These are phyloP conservation scores for Neofusicoccum sp. DNA, from an alignment of 2,329 filamentous ascomycete genomes.

Conservation along the genomic window DNA sequence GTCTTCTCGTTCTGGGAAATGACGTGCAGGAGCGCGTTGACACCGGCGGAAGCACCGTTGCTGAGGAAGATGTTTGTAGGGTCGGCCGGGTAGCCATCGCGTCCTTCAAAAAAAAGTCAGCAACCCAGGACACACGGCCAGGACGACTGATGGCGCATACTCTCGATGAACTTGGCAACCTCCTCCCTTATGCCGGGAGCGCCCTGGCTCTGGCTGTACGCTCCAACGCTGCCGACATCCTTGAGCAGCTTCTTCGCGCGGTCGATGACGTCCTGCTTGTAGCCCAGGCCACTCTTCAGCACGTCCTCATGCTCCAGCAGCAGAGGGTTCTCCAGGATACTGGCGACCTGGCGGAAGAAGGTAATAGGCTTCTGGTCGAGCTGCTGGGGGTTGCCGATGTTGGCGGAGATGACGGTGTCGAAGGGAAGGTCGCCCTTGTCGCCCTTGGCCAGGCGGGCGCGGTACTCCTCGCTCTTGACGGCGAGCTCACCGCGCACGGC, in stretches of 20 bases:
- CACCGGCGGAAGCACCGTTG: slow-evolving; percentile 87
- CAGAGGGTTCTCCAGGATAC: slow-evolving; percentile 85
- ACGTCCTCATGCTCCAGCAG: slow-evolving; percentile 82
- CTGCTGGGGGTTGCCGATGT: slow-evolving; percentile 99
- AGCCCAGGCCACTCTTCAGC: slow-evolving; percentile 75
- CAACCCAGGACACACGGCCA: not conserved
- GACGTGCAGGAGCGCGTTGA: slow-evolving; percentile 89
- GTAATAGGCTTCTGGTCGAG: slow-evolving; percentile 99
- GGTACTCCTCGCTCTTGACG: slow-evolving; percentile 89
- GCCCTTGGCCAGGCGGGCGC: slow-evolving; percentile 66
- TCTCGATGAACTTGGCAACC: slow-evolving; percentile 89
- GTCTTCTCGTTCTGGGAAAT: slow-evolving; percentile 77
- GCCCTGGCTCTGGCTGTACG: slow-evolving; percentile 94
- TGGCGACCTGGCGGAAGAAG: slow-evolving; percentile 96
- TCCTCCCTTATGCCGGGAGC: slow-evolving; percentile 84
- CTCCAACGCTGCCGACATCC: slow-evolving; percentile 87
- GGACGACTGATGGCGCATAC: slow-evolving; percentile 53
- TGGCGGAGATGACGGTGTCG: slow-evolving; percentile 88
- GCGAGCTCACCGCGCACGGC: slow-evolving; percentile 95
- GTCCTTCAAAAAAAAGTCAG: slow-evolving; percentile 52
- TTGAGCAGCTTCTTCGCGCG: slow-evolving; percentile 79
- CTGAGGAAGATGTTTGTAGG: slow-evolving; percentile 85
- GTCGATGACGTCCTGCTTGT: slow-evolving; percentile 86
- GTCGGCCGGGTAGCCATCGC: slow-evolving; percentile 86
- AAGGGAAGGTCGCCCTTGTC: slow-evolving; percentile 75